phyloP scores from a whole-genome alignment of 176 grass and related monocot species.

The Cenchrus americanus region DNA sequence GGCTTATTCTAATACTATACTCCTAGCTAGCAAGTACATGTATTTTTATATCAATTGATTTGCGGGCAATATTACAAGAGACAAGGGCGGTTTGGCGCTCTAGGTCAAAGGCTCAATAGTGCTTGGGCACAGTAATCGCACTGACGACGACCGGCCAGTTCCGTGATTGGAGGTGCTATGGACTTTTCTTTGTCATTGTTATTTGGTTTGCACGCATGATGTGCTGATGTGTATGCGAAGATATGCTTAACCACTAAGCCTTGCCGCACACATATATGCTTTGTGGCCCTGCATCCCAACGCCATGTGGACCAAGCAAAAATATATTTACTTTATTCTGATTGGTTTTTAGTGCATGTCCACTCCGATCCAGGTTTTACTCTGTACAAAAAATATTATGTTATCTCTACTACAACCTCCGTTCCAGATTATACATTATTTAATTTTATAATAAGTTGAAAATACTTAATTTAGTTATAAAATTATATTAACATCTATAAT shows the following conservation, averaged over 20 bases:
- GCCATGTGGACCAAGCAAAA: background rate
- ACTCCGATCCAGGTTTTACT: too few species aligned
- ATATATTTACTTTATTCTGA: background rate
- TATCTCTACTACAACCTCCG: too few species aligned
- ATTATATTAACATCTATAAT: too few species aligned
- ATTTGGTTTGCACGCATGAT: background rate
- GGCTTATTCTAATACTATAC: too few species aligned
- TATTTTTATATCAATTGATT: too few species aligned
- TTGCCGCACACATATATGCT: background rate
- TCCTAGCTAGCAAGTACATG: too few species aligned
- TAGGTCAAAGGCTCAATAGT: background rate
- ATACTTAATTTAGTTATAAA: too few species aligned
- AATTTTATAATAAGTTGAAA: too few species aligned
- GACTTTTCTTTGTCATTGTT: background rate
- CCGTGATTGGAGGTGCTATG: slow-evolving; percentile 19
- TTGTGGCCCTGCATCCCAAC: too few species aligned
- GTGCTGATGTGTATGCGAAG: background rate
- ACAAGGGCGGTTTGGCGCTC: slow-evolving; percentile 41
- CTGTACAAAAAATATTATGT: too few species aligned
- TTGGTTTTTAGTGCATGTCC: background rate
- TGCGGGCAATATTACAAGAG: background rate
- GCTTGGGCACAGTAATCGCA: background rate
- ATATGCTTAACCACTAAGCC: background rate
- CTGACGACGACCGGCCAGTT: background rate
- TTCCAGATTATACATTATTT: too few species aligned